phyloP scores from a whole-genome alignment of 1,139 yeast genomes.

The Ashbya aceris region DNA sequence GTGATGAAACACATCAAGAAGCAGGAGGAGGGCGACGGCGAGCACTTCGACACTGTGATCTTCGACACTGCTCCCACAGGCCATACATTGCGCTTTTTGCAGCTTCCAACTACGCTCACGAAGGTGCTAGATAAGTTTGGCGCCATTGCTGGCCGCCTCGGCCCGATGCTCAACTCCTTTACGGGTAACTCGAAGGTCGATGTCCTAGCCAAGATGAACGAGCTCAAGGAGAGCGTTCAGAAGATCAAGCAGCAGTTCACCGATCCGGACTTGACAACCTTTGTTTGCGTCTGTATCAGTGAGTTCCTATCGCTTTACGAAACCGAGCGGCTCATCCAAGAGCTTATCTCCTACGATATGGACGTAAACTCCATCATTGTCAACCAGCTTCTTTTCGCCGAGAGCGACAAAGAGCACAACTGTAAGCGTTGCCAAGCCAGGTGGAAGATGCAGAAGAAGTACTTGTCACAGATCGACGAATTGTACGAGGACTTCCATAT shows the following conservation, averaged over 20 bases:
- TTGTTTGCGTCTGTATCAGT: constrained; percentile 93
- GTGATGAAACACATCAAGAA: constrained; percentile 91
- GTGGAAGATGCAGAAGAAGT: constrained; percentile 93
- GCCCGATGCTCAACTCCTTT: constrained; percentile 78
- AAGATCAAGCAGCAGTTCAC: constrained; percentile 93
- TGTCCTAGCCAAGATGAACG: constrained; percentile 70
- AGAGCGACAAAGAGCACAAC: constrained; percentile 45
- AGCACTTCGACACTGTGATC: constrained; percentile 72
- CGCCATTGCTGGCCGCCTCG: constrained; percentile 76
- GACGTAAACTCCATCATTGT: constrained; percentile 94
- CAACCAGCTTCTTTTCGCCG: constrained; percentile 84
- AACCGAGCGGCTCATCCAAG: constrained; percentile 96
- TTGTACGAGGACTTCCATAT: constrained; percentile 90
- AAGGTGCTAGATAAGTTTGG: constrained; percentile 79
- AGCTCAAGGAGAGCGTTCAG: constrained; percentile 70
- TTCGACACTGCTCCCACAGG: constrained; percentile 99
- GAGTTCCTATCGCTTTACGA: constrained; percentile 92
- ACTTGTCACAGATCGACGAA: constrained; percentile 88
- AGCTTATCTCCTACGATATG: constrained; percentile 85
- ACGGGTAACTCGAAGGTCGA: constrained; percentile 57
- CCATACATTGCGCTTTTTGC: constrained; percentile 88
- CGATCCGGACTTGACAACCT: constrained; percentile 91
- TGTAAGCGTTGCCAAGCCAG: constrained; percentile 90
- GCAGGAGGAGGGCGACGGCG: constrained; percentile 43
- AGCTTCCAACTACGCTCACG: constrained; percentile 84